A percentile compares a stretch with the other conserved stretches of the same genome.
Evolutionary conservation across 2,329 filamentous ascomycete genomes (phyloP).

Genomic region (Teratosphaeria pseudoeucalypti): DNA sequence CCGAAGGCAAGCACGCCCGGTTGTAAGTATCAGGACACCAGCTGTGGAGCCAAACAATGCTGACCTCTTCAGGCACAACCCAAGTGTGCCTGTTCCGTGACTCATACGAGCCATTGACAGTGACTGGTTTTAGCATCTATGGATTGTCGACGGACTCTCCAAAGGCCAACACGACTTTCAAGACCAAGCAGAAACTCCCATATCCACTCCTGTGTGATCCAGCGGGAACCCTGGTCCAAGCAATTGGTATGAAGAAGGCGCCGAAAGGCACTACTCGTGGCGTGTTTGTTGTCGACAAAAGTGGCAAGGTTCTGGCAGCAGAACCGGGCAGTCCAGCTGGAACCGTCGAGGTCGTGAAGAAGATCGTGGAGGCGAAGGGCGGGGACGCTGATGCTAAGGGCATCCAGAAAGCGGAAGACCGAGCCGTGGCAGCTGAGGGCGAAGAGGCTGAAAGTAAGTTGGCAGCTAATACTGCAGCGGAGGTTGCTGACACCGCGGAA

Average conservation of each 20-base stretch:
- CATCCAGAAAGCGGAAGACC: constrained; percentile 26
- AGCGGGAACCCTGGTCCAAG: constrained; percentile 60
- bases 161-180: constrained; percentile 88
- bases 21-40: constrained; percentile 52
- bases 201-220: constrained; percentile 85
- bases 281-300: constrained; percentile 62
- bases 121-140: constrained; percentile 74
- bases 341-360: constrained; percentile 67
- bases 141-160: constrained; percentile 80
- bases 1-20: constrained; percentile 89
- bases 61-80: constrained; percentile 57
- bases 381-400: constrained; percentile 21
- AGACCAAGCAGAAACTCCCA: constrained; percentile 78
- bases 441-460: constrained; percentile 23
- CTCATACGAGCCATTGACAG: constrained; percentile 63
- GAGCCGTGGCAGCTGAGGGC: constrained; percentile 14
- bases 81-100: constrained; percentile 94
- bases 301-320: constrained; percentile 66
- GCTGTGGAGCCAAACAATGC: background rate
- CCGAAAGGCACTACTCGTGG: constrained; percentile 74
- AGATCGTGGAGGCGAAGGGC: constrained; percentile 48
- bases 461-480: constrained; percentile 29
- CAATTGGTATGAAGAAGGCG: constrained; percentile 81
- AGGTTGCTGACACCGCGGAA: constrained; percentile 38
- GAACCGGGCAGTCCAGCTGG: constrained; percentile 66